Evolutionary conservation across 108 stramenopile species (phyloP).

Genomic region (Ochromonas danica): DNA sequence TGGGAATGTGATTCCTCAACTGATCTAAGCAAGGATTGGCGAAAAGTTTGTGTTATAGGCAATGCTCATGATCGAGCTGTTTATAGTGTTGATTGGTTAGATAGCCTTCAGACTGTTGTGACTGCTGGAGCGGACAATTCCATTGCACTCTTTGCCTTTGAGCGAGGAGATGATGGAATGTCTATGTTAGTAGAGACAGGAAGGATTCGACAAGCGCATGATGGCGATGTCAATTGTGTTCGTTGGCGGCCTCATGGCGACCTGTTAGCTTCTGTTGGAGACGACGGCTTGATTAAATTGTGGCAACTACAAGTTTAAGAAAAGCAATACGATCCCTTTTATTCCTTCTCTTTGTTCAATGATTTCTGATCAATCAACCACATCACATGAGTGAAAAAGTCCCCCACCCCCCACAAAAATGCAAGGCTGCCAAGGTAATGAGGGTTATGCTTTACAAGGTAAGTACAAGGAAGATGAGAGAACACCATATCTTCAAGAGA

Average conservation of each 20-base stretch:
- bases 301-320: slow-evolving; percentile 51
- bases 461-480: too few species aligned
- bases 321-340: not conserved
- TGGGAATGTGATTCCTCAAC: slow-evolving; percentile 44
- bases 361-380: too few species aligned
- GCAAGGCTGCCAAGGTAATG: too few species aligned
- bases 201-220: slow-evolving; percentile 60
- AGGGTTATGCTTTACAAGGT: too few species aligned
- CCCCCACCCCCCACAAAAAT: too few species aligned
- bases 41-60: slow-evolving; percentile 55
- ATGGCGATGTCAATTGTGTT: slow-evolving; percentile 90
- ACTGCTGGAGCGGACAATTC: slow-evolving; percentile 78
- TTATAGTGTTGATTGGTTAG: slow-evolving; percentile 72
- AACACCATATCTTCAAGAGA: too few species aligned
- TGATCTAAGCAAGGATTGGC: not conserved
- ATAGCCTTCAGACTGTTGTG: slow-evolving; percentile 63
- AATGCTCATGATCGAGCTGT: slow-evolving; percentile 67
- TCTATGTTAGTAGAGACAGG: slow-evolving; percentile 53
- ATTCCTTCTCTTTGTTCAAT: too few species aligned
- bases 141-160: slow-evolving; percentile 73
- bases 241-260: slow-evolving; percentile 83
- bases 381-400: too few species aligned
- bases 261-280: slow-evolving; percentile 73
- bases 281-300: slow-evolving; percentile 79
- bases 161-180: slow-evolving; percentile 68